Conservation (phyloP, 2,329 filamentous ascomycete genomes). For the Aquanectria penicillioides region DNA sequence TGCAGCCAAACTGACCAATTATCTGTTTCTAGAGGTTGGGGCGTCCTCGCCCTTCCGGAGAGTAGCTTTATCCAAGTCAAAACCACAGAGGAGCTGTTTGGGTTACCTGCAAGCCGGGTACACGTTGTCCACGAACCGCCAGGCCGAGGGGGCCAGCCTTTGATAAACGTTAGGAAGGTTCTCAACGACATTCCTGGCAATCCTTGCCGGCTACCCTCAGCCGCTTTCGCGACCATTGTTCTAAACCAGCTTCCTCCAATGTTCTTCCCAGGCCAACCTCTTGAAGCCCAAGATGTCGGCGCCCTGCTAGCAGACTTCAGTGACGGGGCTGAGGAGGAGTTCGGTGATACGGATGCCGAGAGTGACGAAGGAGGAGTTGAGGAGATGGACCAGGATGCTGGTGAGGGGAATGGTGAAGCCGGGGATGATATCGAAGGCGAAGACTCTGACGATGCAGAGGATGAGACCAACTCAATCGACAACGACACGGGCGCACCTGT, state of each 20-base stretch:
- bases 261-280: conserved; percentile 17
- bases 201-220: conserved; percentile 36
- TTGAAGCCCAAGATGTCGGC: conserved; percentile 19
- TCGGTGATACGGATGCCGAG: conserved; percentile 32
- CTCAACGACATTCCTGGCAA: conserved; percentile 44
- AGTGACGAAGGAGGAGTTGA: conserved; percentile 29
- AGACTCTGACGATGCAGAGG: conserved; percentile 28
- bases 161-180: conserved; percentile 41
- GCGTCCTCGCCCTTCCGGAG: conserved; percentile 57
- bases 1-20: conserved; percentile 10
- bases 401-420: conserved; percentile 28
- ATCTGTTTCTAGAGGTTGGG: conserved; percentile 54
- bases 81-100: conserved; percentile 47
- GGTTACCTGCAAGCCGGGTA: conserved; percentile 35
- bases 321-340: conserved; percentile 26
- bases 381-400: too few relatives aligned
- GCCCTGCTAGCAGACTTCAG: conserved; percentile 24
- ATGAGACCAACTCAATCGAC: conserved; percentile 31
- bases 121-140: conserved; percentile 28
- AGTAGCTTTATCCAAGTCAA: conserved; percentile 54
- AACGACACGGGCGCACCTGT: conserved; percentile 20
- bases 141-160: conserved; percentile 26
- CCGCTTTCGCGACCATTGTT: conserved; percentile 1
- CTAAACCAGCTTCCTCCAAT: conserved; percentile 26
- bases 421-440: conserved; percentile 31